phyloP scores from a whole-genome alignment of 2,329 filamentous ascomycete species.

The Phialophora verrucosa region DNA sequence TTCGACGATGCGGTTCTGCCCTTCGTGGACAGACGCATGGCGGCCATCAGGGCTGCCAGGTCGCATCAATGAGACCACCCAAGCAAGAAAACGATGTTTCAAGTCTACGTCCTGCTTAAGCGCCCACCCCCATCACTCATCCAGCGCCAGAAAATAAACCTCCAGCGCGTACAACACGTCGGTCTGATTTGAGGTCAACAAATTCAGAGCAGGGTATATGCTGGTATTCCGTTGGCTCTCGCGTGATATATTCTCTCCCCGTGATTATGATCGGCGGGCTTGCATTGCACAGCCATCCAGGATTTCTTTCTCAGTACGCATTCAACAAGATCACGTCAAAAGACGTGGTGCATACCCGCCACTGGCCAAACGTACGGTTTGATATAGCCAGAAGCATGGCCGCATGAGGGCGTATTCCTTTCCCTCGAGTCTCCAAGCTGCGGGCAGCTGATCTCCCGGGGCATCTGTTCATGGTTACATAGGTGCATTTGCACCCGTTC shows the following conservation, averaged over 20 bases:
- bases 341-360: not conserved
- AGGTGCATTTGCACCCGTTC: not conserved
- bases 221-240: not conserved
- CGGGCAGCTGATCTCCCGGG: not conserved
- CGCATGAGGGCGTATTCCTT: not conserved
- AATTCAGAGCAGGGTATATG: not conserved
- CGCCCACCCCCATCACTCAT: not conserved
- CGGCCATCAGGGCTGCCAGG: no score
- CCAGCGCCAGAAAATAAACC: not conserved
- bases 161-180: not conserved
- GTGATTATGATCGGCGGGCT: not conserved
- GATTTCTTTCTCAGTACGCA: not conserved
- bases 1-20: not conserved
- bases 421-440: not conserved
- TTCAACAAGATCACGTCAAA: not conserved
- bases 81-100: not conserved
- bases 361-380: not conserved
- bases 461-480: not conserved
- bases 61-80: not conserved
- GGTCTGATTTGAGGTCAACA: slow-evolving; percentile 1
- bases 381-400: not conserved
- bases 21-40: not conserved
- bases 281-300: not conserved
- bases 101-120: not conserved
- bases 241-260: not conserved